phyloP scores from a whole-genome alignment of 306 rosid species.

The Albizia julibrissin region DNA sequence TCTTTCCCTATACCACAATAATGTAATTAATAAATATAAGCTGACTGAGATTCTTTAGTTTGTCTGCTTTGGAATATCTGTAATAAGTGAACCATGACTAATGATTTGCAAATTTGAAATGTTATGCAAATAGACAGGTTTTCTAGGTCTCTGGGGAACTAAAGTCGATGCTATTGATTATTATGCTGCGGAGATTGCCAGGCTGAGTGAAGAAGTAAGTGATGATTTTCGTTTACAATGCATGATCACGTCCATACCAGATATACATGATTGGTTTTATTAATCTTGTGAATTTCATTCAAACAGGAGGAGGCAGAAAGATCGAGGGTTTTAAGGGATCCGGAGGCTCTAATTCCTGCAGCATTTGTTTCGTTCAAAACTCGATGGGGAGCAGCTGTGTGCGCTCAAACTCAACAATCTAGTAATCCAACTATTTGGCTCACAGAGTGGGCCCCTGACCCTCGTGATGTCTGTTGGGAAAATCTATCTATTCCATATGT shows the following conservation, averaged over 20 bases:
- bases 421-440: slow-evolving; percentile 84
- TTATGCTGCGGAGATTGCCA: slow-evolving; percentile 51
- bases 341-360: slow-evolving; percentile 73
- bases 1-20: slow-evolving; percentile 34
- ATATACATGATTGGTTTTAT: too few relatives aligned
- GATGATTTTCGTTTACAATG: slow-evolving; percentile 5
- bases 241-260: background rate
- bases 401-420: slow-evolving; percentile 92
- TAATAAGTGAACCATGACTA: slow-evolving; percentile 17
- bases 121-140: slow-evolving; percentile 75
- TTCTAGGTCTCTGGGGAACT: slow-evolving; percentile 63
- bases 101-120: slow-evolving; percentile 40
- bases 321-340: slow-evolving; percentile 57
- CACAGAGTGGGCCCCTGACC: slow-evolving; percentile 98
- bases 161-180: slow-evolving; percentile 73
- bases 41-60: slow-evolving; percentile 18
- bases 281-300: slow-evolving; percentile 7
- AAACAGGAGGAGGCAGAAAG: slow-evolving; percentile 84
- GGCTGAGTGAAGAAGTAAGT: slow-evolving; percentile 61
- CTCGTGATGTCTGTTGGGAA: slow-evolving; percentile 81
- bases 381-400: slow-evolving; percentile 93
- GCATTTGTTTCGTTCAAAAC: slow-evolving; percentile 91
- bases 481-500: slow-evolving; percentile 90
- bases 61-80: slow-evolving; percentile 23
- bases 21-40: background rate